Percentiles rank a stretch among this genome's conserved stretches.
Evolutionary conservation across 768 basidiomycete genomes (phyloP).

Genomic region (Boletus coccyginus): DNA sequence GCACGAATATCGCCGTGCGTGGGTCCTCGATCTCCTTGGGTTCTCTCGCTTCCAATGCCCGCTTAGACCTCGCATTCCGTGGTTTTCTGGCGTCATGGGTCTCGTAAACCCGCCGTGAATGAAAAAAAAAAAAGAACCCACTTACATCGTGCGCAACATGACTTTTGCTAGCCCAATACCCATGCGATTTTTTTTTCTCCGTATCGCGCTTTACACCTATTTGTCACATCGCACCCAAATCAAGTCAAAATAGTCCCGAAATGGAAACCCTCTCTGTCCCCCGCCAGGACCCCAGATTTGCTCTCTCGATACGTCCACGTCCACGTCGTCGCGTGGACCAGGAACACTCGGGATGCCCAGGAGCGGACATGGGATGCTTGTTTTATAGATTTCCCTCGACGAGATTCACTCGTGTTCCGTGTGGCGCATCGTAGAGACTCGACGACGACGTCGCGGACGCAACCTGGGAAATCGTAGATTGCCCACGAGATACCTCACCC

Average conservation of each 20-base stretch:
- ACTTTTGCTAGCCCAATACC: not conserved
- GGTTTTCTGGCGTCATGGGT: slow-evolving; percentile 61
- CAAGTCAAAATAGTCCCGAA: not conserved
- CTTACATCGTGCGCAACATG: slow-evolving; percentile 34
- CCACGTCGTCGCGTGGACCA: no score
- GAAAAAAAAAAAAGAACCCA: not conserved
- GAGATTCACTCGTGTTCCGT: not conserved
- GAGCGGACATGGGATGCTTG: no score
- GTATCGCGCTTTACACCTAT: not conserved
- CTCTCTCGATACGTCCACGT: not conserved
- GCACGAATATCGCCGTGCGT: slow-evolving; percentile 86
- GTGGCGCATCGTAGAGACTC: no score
- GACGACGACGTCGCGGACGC: no score
- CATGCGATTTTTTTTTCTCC: not conserved
- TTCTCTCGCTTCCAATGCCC: slow-evolving; percentile 80
- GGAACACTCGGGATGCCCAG: no score
- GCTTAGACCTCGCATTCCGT: slow-evolving; percentile 93
- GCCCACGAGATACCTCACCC: no score
- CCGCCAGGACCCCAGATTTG: not conserved
- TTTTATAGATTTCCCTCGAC: not conserved
- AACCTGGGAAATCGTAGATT: no score
- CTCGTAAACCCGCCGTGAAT: not conserved
- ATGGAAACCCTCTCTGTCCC: not conserved
- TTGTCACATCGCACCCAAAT: not conserved
- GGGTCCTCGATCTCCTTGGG: slow-evolving; percentile 89